Conservation (phyloP, 2,329 filamentous ascomycete species). For the Daldinia sp. region DNA sequence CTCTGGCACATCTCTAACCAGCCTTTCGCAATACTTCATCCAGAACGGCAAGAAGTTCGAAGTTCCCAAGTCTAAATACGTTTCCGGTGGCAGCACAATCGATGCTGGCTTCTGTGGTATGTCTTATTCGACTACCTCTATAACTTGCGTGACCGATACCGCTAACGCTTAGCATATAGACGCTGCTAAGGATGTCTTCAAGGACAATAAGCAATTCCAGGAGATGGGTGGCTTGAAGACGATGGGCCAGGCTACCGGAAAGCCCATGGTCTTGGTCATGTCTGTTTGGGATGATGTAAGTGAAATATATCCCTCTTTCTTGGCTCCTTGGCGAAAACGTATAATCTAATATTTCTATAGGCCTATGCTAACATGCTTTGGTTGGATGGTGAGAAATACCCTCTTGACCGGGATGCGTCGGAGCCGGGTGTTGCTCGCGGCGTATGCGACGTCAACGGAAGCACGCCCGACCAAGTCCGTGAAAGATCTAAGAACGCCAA, state of each 20-base stretch:
- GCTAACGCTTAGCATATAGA: conserved; percentile 25
- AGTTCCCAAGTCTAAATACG: conserved; percentile 48
- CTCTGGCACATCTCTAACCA: conserved; percentile 56
- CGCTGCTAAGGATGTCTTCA: conserved; percentile 60
- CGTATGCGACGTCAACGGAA: conserved; percentile 53
- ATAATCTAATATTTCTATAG: conserved; percentile 16
- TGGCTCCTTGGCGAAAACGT: no score
- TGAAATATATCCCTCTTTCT: neutral
- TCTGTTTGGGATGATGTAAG: conserved; percentile 63
- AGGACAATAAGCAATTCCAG: conserved; percentile 58
- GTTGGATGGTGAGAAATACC: conserved; percentile 66
- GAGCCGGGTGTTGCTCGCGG: conserved; percentile 56
- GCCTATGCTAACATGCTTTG: conserved; percentile 68
- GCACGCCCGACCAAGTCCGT: conserved; percentile 54
- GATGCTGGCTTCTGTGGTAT: conserved; percentile 60
- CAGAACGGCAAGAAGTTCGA: conserved; percentile 62
- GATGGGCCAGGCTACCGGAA: conserved; percentile 60
- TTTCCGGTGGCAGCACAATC: conserved; percentile 49
- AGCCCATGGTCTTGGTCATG: conserved; percentile 68
- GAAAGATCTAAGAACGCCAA: conserved; percentile 48
- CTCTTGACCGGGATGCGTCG: conserved; percentile 49
- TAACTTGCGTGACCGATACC: neutral
- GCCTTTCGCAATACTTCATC: conserved; percentile 65
- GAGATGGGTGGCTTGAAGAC: conserved; percentile 58
- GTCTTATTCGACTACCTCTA: neutral